phyloP scores from a whole-genome alignment of 1,284 basidiomycete genomes.

The Peniophora sp. region DNA sequence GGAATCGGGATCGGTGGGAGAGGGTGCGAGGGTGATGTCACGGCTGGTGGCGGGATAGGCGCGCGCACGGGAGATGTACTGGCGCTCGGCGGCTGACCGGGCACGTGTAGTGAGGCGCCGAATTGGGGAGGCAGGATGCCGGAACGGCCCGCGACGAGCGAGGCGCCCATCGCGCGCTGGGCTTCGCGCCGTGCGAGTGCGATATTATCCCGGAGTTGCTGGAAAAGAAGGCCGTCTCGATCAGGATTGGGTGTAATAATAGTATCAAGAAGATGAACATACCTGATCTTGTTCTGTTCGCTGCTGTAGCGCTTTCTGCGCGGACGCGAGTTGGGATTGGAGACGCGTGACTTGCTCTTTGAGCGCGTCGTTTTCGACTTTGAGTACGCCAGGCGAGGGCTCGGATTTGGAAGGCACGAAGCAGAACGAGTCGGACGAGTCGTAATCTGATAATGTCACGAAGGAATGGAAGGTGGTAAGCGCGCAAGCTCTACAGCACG shows the following conservation, averaged over 20 bases:
- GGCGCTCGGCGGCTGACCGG: background rate
- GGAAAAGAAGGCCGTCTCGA: too few species aligned
- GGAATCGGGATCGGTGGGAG: conserved; percentile 27
- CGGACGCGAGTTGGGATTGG: conserved; percentile 47
- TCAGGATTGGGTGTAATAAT: too few species aligned
- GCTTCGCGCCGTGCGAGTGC: conserved; percentile 64
- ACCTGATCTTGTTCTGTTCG: conserved; percentile 63
- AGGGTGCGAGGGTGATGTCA: conserved; percentile 7
- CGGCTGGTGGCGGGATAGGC: conserved; percentile 3
- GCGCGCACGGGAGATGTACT: conserved; percentile 6
- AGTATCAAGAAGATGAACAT: too few species aligned
- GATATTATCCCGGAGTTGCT: conserved; percentile 70
- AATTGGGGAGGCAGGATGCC: conserved; percentile 6
- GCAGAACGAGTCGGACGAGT: conserved; percentile 71
- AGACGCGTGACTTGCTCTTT: conserved; percentile 50
- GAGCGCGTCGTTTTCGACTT: conserved; percentile 56
- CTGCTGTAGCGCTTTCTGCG: conserved; percentile 53
- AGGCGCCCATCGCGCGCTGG: conserved; percentile 63
- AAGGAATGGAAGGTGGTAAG: too few species aligned
- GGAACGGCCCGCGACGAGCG: conserved; percentile 41
- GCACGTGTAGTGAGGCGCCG: background rate
- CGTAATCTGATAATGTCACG: conserved; percentile 30
- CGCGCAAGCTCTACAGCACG: background rate
- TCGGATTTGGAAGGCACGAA: conserved; percentile 58
- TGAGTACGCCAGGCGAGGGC: conserved; percentile 38